A percentile compares a stretch with the other conserved stretches of the same genome.
These are phyloP conservation scores for Chalciporus sphaerocephalus DNA, from an alignment of 768 basidiomycete species.

Conservation along the genomic window DNA sequence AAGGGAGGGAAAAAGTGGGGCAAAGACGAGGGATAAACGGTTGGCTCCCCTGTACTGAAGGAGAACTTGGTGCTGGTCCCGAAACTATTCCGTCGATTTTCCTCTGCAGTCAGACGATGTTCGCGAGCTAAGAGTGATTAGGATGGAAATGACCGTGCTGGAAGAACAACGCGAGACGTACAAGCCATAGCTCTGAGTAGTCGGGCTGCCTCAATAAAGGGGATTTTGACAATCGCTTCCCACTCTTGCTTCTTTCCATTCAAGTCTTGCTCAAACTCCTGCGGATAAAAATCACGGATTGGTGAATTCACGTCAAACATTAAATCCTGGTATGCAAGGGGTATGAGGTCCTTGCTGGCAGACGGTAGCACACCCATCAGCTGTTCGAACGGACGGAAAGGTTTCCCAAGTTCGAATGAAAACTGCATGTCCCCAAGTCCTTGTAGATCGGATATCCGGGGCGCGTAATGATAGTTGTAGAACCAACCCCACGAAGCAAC, in stretches of 20 bases:
- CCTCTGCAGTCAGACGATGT: slow-evolving; percentile 69
- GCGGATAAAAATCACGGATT: slow-evolving; percentile 92
- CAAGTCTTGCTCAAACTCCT: slow-evolving; percentile 85
- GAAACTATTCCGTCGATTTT: slow-evolving; percentile 67
- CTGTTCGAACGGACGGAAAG: slow-evolving; percentile 92
- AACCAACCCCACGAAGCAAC: slow-evolving; percentile 99
- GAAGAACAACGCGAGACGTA: slow-evolving; percentile 24
- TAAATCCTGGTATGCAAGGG: slow-evolving; percentile 86
- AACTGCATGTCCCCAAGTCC: slow-evolving; percentile 78
- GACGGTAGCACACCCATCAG: slow-evolving; percentile 96
- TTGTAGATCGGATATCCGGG: slow-evolving; percentile 80
- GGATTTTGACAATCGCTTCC: slow-evolving; percentile 99
- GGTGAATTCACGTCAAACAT: slow-evolving; percentile 84
- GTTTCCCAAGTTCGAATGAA: slow-evolving; percentile 78
- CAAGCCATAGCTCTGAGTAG: slow-evolving; percentile 80
- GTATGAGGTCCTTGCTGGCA: slow-evolving; percentile 86
- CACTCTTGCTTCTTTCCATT: slow-evolving; percentile 99
- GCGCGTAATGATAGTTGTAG: slow-evolving; percentile 97
- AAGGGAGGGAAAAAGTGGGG: slow-evolving; percentile 94
- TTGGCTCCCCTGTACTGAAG: slow-evolving; percentile 60
- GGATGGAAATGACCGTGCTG: not conserved
- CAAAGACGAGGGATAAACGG: slow-evolving; percentile 81
- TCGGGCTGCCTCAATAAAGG: slow-evolving; percentile 85
- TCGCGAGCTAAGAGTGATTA: slow-evolving; percentile 55
- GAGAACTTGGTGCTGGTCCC: slow-evolving; percentile 80